Evolutionary conservation across 305 asterid species (phyloP).

Genomic region (Fraxinus sp.): DNA sequence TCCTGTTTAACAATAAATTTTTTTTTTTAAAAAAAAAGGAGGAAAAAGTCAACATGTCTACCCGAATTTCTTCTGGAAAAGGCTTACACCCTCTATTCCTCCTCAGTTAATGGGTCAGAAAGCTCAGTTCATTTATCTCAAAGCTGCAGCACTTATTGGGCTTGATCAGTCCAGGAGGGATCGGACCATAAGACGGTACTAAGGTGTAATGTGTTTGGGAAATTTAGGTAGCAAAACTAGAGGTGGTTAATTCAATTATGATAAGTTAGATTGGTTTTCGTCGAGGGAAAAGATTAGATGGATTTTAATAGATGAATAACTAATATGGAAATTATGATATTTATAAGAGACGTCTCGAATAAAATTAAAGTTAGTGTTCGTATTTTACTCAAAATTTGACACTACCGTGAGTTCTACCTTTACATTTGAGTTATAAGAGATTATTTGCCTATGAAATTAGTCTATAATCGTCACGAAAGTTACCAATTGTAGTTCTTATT

Average conservation of each 20-base stretch:
- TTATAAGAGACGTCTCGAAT: not conserved
- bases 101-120: not conserved
- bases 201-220: not conserved
- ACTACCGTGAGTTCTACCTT: not conserved
- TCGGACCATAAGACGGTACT: not conserved
- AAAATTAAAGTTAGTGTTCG: not conserved
- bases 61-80: not conserved
- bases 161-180: not conserved
- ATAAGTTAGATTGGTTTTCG: not conserved
- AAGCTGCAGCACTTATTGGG: not conserved
- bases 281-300: not conserved
- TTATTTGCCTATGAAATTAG: not conserved
- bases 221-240: not conserved
- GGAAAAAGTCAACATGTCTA: not conserved
- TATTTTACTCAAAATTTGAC: not conserved
- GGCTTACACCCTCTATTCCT: not conserved
- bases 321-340: not conserved
- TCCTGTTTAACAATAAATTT: not conserved
- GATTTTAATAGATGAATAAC: not conserved
- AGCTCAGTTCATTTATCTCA: not conserved
- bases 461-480: not conserved
- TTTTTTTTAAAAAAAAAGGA: too few species aligned
- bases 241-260: not conserved
- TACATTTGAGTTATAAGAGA: not conserved
- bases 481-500: not conserved